Percentiles rank a stretch among this genome's conserved stretches.
These are phyloP conservation scores for Barnettozyma wickerhamii DNA, from an alignment of 805 yeast genomes.

Conservation along the genomic window DNA sequence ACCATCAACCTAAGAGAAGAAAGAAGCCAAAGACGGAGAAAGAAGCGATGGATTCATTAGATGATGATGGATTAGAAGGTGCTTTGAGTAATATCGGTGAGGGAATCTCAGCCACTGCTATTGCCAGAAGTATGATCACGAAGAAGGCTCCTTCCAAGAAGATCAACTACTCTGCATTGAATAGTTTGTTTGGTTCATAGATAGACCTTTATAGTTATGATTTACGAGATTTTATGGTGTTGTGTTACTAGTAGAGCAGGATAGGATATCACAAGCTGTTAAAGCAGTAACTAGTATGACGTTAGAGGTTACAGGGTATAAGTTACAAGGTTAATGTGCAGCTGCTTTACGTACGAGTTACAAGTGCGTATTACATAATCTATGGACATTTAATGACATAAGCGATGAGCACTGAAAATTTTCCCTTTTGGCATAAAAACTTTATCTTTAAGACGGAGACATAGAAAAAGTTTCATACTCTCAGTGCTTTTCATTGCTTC, in stretches of 20 bases:
- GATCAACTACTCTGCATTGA: conserved; percentile 82
- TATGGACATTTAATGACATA: conserved; percentile 1
- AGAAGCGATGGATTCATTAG: conserved; percentile 29
- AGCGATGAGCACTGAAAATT: conserved; percentile 19
- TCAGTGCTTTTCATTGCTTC: no score
- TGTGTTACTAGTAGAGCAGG: no score
- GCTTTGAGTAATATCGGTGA: conserved; percentile 44
- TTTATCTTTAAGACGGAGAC: no score
- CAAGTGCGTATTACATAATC: no score
- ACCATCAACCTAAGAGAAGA: conserved; percentile 50
- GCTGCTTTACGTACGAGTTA: no score
- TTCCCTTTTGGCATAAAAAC: conserved; percentile 3
- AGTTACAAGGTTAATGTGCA: no score
- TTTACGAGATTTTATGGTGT: no score
- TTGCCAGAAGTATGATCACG: conserved; percentile 65
- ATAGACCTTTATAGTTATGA: no score
- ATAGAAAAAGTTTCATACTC: no score
- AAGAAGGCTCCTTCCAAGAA: conserved; percentile 80
- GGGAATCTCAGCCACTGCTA: conserved; percentile 73
- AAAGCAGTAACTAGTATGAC: no score
- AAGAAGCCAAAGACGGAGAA: conserved; percentile 33
- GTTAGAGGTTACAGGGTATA: no score
- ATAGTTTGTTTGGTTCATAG: conserved; percentile 37
- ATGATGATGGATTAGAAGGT: conserved; percentile 33
- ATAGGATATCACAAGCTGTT: no score